Percentiles rank a stretch among this genome's conserved stretches.
Evolutionary conservation across 257 asterid species (phyloP).

Genomic region (Knoxia roxburghii): DNA sequence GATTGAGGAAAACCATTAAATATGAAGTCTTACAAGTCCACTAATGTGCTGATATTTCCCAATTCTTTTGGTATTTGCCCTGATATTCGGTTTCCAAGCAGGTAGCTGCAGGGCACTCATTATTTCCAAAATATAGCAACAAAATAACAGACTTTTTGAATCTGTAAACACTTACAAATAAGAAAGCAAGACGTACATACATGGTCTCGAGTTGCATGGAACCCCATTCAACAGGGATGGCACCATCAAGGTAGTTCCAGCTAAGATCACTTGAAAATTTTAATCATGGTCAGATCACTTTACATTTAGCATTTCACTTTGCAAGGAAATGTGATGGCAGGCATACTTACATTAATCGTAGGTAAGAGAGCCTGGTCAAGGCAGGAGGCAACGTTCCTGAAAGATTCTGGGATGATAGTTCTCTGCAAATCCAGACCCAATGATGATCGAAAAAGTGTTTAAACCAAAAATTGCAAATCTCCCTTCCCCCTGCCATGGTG

Average conservation of each 20-base stretch:
- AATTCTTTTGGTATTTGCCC: conserved; percentile 48
- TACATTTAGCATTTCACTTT: neutral
- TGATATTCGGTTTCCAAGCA: conserved; percentile 52
- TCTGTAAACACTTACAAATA: neutral
- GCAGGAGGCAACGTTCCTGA: conserved; percentile 51
- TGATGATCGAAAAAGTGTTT: too few relatives aligned
- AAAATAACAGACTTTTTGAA: neutral
- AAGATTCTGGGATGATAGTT: conserved; percentile 41
- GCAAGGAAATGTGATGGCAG: neutral
- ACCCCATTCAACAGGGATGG: conserved; percentile 62
- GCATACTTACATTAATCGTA: conserved; percentile 33
- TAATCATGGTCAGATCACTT: neutral
- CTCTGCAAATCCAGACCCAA: conserved; percentile 26
- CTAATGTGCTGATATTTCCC: conserved; percentile 58
- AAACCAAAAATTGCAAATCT: too few relatives aligned
- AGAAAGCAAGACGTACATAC: conserved; percentile 20
- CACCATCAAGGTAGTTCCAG: conserved; percentile 62
- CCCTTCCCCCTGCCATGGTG: too few relatives aligned
- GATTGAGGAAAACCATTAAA: neutral
- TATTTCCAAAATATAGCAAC: neutral
- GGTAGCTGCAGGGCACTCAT: conserved; percentile 38
- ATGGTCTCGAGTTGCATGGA: conserved; percentile 39
- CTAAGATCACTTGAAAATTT: conserved; percentile 39
- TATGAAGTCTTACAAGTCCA: conserved; percentile 1
- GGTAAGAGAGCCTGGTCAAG: conserved; percentile 47